Conservation (phyloP, 2,329 filamentous ascomycete genomes). For the Aspergillus tamarii region DNA sequence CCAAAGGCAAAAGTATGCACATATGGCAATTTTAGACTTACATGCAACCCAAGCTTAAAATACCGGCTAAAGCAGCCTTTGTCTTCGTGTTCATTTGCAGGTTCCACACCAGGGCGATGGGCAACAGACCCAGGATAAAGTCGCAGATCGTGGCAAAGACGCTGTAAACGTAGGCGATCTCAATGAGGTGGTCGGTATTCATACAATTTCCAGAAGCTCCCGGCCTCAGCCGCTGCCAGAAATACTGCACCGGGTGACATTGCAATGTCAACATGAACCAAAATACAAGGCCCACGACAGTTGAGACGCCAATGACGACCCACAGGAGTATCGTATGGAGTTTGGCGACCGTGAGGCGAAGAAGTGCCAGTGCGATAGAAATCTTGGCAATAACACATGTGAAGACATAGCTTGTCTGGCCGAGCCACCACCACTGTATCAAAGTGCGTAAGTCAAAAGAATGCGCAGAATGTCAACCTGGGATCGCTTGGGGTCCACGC, state of each 20-base stretch:
- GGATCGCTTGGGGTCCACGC: conserved; percentile 16
- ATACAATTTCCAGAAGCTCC: conserved; percentile 22
- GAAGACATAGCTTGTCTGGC: conserved; percentile 58
- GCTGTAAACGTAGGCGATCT: conserved; percentile 57
- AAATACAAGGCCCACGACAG: conserved; percentile 51
- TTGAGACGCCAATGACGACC: conserved; percentile 50
- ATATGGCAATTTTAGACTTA: conserved; percentile 31
- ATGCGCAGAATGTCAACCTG: neutral
- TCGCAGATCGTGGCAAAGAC: conserved; percentile 53
- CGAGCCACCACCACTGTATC: conserved; percentile 56
- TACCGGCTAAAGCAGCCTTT: conserved; percentile 56
- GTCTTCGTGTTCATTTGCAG: conserved; percentile 58
- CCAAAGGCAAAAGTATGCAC: neutral
- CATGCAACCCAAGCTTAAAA: conserved; percentile 61
- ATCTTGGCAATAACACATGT: conserved; percentile 54
- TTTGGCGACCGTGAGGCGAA: conserved; percentile 53
- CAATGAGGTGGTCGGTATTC: conserved; percentile 18
- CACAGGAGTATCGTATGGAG: conserved; percentile 53
- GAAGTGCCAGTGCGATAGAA: conserved; percentile 58
- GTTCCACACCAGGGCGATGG: conserved; percentile 58
- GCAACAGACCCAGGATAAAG: conserved; percentile 57
- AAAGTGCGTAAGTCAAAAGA: neutral
- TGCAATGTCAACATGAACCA: conserved; percentile 58
- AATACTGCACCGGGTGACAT: conserved; percentile 56
- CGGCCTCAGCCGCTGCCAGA: conserved; percentile 48